phyloP scores from a whole-genome alignment of 2,329 filamentous ascomycete species.

The Colletotrichum sp. region DNA sequence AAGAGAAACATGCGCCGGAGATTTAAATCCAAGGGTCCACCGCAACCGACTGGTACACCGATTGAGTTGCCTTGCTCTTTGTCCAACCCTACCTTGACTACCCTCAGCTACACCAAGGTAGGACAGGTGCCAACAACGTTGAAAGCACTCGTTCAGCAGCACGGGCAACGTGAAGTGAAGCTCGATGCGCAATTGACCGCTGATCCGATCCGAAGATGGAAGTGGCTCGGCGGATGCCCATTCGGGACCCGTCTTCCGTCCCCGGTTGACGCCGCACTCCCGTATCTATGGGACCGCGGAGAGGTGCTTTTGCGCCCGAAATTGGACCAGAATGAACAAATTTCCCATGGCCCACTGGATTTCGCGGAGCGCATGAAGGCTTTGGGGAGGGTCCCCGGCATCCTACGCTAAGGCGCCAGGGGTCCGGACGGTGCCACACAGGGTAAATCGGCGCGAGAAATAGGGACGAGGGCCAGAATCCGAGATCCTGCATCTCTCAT shows the following conservation, averaged over 20 bases:
- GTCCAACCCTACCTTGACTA: not conserved
- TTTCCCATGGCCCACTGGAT: conserved; percentile 22
- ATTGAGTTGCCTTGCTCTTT: not conserved
- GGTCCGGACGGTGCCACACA: not conserved
- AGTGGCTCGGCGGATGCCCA: conserved; percentile 1
- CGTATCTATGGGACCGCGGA: conserved; percentile 17
- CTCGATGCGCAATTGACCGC: not conserved
- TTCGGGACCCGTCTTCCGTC: conserved; percentile 10
- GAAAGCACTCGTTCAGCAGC: not conserved
- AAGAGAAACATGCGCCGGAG: conserved; percentile 10
- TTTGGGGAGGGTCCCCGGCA: conserved; percentile 9
- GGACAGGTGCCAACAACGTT: not conserved
- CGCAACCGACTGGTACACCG: not conserved
- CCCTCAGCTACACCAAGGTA: not conserved
- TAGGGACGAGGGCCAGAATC: conserved; percentile 2
- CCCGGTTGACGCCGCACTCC: not conserved
- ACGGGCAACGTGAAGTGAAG: not conserved
- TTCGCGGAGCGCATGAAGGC: conserved; percentile 22
- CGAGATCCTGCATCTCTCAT: not conserved
- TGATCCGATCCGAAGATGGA: not conserved
- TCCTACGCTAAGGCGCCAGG: conserved; percentile 4
- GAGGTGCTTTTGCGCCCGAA: conserved; percentile 13
- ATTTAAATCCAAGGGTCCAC: conserved; percentile 16
- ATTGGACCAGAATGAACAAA: conserved; percentile 14
- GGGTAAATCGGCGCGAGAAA: not conserved